Base-by-base conservation (phyloP, 305 asterid genomes). In the Fraxinus greggii region DNA sequence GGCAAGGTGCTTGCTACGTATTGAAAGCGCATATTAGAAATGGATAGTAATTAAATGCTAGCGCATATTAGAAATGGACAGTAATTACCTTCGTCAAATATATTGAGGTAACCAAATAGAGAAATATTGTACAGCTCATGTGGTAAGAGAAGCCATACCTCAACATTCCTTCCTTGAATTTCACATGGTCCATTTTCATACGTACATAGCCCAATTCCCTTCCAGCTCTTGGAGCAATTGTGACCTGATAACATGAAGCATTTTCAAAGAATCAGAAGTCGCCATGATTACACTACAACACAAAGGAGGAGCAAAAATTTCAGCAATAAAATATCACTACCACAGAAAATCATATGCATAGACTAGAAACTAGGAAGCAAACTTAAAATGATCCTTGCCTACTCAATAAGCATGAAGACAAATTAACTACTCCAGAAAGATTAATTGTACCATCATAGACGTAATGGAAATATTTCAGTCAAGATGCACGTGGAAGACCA, bases 151-250 rank as follows among this genome's bases (percentile, higher is more conserved):
- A 54, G 54, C 15, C 83, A 36, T 81, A 92, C 99, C 97, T 96
- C 61, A 94, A 86, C 98, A 96, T 88, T 80, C 98, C 98, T 89
- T 90, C 90, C 88, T 85, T 82, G 80, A 96, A 93, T 84, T 93
- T 96, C 83, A 94, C 85, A 83, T 88, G 89, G 88, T 94, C 97
- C 93, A 91, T 88, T 83, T 92, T 96, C 84, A 92, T 26, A 83
- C 98, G 91, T 78, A 88, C 95, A 83, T 96, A 96, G 48, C 99
- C 98, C 86, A 93, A 84, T 67, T 94, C 98, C 83, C 97, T 88
- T 82, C 99, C 98, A 82, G 98, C 95, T 92, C 98, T 89, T 26
- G 99, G 98, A 84, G 97, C 83, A 81, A 94, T 91, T 33, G 98
- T 94, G 84, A 96, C 56, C 99, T 94, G 86, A 81, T 75, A 82